These are phyloP conservation scores for Backusella morwellensis DNA, from an alignment of 192 early-diverging fungal species.

Conservation along the genomic window DNA sequence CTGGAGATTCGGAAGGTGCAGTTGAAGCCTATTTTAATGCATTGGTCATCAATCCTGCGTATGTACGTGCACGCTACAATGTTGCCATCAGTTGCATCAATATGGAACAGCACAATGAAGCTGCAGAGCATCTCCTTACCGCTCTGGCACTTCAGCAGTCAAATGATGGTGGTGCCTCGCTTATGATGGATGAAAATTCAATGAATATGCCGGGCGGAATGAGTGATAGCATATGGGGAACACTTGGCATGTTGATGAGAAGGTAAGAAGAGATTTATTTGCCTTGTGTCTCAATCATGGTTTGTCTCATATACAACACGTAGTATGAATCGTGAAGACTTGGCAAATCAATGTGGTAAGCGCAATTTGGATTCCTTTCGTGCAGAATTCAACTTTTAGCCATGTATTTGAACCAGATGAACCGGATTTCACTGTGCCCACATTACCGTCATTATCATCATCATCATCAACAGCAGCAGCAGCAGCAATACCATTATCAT, in stretches of 20 bases:
- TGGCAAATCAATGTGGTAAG: slow-evolving; percentile 74
- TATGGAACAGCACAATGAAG: slow-evolving; percentile 86
- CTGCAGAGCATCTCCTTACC: slow-evolving; percentile 89
- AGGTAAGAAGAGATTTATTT: slow-evolving; percentile 14
- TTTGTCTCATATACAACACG: slow-evolving; percentile 28
- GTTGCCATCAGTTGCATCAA: slow-evolving; percentile 94
- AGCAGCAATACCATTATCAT: too few species aligned
- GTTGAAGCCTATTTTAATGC: slow-evolving; percentile 95
- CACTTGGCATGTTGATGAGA: slow-evolving; percentile 65
- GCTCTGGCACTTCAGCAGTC: slow-evolving; percentile 79
- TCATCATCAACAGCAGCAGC: too few species aligned
- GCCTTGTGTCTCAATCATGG: slow-evolving; percentile 6
- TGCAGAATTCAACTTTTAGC: slow-evolving; percentile 79
- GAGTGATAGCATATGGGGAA: slow-evolving; percentile 80
- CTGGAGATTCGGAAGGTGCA: slow-evolving; percentile 69
- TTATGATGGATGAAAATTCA: not conserved
- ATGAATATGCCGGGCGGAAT: slow-evolving; percentile 45
- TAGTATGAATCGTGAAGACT: slow-evolving; percentile 77
- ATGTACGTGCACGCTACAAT: slow-evolving; percentile 98
- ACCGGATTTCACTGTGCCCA: not conserved
- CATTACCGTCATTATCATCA: not conserved
- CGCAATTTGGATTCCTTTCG: slow-evolving; percentile 79
- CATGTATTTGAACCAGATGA: not conserved
- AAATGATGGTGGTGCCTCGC: not conserved
- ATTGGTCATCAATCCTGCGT: slow-evolving; percentile 89